These are phyloP conservation scores for Vitis rupestris DNA, from an alignment of 164 flowering plant genomes.

Conservation along the genomic window DNA sequence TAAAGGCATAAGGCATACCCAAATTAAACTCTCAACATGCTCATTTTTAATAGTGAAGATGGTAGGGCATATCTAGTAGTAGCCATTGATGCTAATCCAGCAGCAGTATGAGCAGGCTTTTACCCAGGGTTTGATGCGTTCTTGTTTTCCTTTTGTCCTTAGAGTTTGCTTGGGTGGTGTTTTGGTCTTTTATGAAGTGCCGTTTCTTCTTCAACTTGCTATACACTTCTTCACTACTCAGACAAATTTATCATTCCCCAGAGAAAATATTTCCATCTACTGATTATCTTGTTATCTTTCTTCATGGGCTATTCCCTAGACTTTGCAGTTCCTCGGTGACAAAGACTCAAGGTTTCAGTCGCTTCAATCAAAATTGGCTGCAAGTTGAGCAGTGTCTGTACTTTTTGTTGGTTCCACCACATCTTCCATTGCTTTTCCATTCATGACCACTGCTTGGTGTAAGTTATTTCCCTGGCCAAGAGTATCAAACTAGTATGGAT, in stretches of 20 bases:
- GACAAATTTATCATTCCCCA: conserved; percentile 1
- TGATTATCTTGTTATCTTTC: conserved; percentile 20
- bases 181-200: not conserved
- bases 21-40: no score
- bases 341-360: conserved; percentile 20
- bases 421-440: not conserved
- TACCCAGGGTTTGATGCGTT: not conserved
- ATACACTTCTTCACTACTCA: not conserved
- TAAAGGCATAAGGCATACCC: no score
- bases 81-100: not conserved
- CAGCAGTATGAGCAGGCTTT: not conserved
- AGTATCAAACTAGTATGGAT: not conserved
- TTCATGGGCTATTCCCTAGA: conserved; percentile 31
- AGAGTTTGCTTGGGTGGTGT: not conserved
- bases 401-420: conserved; percentile 4
- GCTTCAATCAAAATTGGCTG: conserved; percentile 10
- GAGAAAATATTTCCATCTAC: conserved; percentile 9
- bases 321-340: conserved; percentile 70
- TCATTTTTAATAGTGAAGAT: no score
- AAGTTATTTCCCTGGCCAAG: conserved; percentile 1
- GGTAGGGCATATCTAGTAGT: not conserved
- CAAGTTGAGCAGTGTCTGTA: conserved; percentile 6
- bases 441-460: conserved; percentile 2
- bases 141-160: not conserved
- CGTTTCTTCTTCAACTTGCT: not conserved